Percentiles rank a stretch among this genome's conserved stretches.
Evolutionary conservation across 805 yeast species (phyloP).

Genomic region (Kodamaea neixiangensis): DNA sequence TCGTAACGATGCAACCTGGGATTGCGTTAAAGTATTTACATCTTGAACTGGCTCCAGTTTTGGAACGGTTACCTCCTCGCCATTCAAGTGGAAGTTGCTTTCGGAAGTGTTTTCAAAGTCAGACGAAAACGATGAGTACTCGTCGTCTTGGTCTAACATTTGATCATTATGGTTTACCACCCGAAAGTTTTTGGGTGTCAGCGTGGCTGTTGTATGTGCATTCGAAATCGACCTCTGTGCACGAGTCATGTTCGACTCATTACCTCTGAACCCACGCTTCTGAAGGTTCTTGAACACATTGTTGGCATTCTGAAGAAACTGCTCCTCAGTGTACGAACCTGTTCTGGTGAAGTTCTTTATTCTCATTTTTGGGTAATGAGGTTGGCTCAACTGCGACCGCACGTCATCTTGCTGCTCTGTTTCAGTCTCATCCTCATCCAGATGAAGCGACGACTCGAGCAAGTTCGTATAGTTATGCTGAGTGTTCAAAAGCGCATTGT

Average conservation of each 20-base stretch:
- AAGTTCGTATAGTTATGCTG: constrained; percentile 1
- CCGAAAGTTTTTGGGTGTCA: constrained; percentile 38
- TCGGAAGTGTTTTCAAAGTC: constrained; percentile 25
- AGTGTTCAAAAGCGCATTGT: constrained; percentile 3
- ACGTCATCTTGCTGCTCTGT: not conserved
- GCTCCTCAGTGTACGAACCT: constrained; percentile 37
- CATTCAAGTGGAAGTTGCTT: constrained; percentile 15
- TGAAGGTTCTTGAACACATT: constrained; percentile 40
- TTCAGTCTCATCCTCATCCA: not conserved
- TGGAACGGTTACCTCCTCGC: constrained; percentile 3
- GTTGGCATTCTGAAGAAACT: constrained; percentile 40
- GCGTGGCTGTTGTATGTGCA: constrained; percentile 34
- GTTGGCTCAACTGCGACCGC: not conserved
- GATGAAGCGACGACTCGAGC: not conserved
- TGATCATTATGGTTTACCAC: constrained; percentile 9
- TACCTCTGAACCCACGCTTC: constrained; percentile 29
- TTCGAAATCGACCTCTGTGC: constrained; percentile 14
- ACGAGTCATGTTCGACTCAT: constrained; percentile 1
- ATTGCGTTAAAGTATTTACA: constrained; percentile 1
- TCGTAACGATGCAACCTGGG: constrained; percentile 5
- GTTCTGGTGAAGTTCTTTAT: constrained; percentile 33
- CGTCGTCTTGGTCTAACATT: constrained; percentile 15
- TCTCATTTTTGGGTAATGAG: constrained; percentile 23
- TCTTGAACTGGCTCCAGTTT: not conserved
- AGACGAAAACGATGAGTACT: constrained; percentile 36